Conservation (phyloP, 768 basidiomycete species). For the Mycena galopus region DNA sequence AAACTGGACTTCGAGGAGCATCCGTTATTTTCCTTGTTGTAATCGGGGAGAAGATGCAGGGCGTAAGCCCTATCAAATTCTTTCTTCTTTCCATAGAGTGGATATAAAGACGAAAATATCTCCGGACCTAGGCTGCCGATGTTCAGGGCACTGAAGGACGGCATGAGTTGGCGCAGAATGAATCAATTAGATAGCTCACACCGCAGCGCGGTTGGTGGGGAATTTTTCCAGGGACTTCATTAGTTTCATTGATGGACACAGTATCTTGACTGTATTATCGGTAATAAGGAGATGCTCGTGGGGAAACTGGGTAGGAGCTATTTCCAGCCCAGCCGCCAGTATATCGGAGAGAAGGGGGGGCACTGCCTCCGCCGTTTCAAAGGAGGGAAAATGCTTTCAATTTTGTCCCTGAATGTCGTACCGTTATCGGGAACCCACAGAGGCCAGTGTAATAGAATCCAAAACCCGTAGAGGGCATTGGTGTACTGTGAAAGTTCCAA, state of each 20-base stretch:
- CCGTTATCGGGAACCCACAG: not conserved
- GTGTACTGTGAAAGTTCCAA: not conserved
- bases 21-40: not conserved
- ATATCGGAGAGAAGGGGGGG: not conserved
- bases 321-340: not conserved
- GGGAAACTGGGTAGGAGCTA: not conserved
- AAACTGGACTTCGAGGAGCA: not conserved
- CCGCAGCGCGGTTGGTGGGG: constrained; percentile 1
- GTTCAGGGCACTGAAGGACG: not conserved
- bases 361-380: not conserved
- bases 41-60: not conserved
- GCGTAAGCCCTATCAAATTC: not conserved
- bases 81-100: not conserved
- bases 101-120: not conserved
- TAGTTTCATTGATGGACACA: not conserved
- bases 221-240: not conserved
- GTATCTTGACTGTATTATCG: constrained; percentile 9
- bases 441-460: constrained; percentile 7
- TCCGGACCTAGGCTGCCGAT: constrained; percentile 1
- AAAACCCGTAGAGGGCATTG: constrained; percentile 4
- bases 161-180: not conserved
- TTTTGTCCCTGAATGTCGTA: constrained; percentile 4
- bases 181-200: constrained; percentile 7
- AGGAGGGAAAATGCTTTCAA: not conserved
- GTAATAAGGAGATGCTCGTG: constrained; percentile 8